Conservation (phyloP, 1,284 basidiomycete species). For the Malassezia obtusa region DNA sequence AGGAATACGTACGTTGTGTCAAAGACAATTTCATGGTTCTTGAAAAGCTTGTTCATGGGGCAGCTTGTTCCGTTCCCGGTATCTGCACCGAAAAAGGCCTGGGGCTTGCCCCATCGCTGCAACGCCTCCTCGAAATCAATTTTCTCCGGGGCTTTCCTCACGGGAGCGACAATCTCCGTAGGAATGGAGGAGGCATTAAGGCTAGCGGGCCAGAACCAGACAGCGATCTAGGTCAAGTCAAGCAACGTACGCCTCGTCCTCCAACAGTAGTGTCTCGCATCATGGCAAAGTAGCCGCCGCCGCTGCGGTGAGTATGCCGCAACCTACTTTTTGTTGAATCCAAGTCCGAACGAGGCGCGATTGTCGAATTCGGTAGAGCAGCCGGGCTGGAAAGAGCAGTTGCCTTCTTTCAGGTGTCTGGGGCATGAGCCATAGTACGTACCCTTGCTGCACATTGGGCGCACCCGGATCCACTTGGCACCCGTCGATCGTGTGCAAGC, state of each 20-base stretch:
- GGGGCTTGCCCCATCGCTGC: conserved; percentile 24
- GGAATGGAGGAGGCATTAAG: conserved; percentile 15
- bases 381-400: conserved; percentile 33
- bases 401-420: conserved; percentile 7
- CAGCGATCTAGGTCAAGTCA: conserved; percentile 1
- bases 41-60: conserved; percentile 25
- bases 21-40: conserved; percentile 32
- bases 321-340: conserved; percentile 22
- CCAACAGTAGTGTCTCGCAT: conserved; percentile 25
- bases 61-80: conserved; percentile 17
- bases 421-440: not conserved
- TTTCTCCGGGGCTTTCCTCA: conserved; percentile 19
- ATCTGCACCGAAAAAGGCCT: conserved; percentile 26
- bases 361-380: conserved; percentile 24
- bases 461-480: conserved; percentile 20
- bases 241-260: conserved; percentile 17
- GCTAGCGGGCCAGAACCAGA: conserved; percentile 29
- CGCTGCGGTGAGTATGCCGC: not conserved
- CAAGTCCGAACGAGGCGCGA: conserved; percentile 20
- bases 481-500: conserved; percentile 28
- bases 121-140: conserved; percentile 22
- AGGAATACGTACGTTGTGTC: conserved; percentile 18
- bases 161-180: conserved; percentile 16
- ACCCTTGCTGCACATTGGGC: conserved; percentile 18
- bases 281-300: conserved; percentile 33